phyloP scores from a whole-genome alignment of 2,329 filamentous ascomycete species.

The Akanthomyces dipterigenus region DNA sequence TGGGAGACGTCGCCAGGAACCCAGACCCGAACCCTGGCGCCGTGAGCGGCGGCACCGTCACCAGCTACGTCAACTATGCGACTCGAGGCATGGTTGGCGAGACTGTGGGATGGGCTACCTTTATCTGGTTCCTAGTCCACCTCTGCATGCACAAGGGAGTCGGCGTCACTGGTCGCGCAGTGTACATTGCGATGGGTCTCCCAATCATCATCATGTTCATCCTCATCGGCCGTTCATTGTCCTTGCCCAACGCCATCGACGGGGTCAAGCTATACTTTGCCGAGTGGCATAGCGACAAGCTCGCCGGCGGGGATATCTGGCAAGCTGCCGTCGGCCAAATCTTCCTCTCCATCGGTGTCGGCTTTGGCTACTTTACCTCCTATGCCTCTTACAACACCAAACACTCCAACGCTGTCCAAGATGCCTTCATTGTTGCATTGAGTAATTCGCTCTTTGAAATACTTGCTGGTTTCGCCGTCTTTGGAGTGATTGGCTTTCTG shows the following conservation, averaged over 20 bases:
- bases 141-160: constrained; percentile 51
- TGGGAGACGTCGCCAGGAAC: constrained; percentile 35
- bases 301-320: constrained; percentile 42
- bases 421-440: constrained; percentile 46
- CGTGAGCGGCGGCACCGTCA: constrained; percentile 27
- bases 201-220: constrained; percentile 47
- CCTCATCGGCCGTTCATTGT: constrained; percentile 41
- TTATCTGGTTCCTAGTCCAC: constrained; percentile 52
- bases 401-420: constrained; percentile 53
- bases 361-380: constrained; percentile 52
- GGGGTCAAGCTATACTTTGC: constrained; percentile 38
- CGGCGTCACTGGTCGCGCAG: constrained; percentile 45
- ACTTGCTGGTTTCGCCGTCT: constrained; percentile 33
- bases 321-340: constrained; percentile 51
- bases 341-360: constrained; percentile 53
- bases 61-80: constrained; percentile 35
- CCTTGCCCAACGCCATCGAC: constrained; percentile 42
- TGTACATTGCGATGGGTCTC: constrained; percentile 51
- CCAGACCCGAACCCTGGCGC: constrained; percentile 27
- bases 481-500: constrained; percentile 44
- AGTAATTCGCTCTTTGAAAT: constrained; percentile 53
- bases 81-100: constrained; percentile 40
- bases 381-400: constrained; percentile 53
- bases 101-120: constrained; percentile 46
- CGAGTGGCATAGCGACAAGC: constrained; percentile 35